phyloP scores from a whole-genome alignment of 805 yeast species.

The Diddensiella transvaalensis region DNA sequence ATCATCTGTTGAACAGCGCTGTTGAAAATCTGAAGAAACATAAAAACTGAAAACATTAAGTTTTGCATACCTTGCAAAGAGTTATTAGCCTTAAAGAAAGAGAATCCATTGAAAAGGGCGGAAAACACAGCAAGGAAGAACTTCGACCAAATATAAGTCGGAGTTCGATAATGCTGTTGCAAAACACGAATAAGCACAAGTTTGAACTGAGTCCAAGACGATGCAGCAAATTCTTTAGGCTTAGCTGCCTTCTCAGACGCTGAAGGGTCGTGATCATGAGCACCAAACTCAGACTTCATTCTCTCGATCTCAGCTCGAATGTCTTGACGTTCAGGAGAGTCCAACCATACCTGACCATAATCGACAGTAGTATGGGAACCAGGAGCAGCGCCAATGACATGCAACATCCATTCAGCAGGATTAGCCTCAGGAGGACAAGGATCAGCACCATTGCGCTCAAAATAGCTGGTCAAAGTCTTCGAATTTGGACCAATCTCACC shows the following conservation, averaged over 20 bases:
- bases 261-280: constrained; percentile 32
- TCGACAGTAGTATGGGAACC: constrained; percentile 32
- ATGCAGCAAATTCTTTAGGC: constrained; percentile 41
- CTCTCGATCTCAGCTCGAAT: constrained; percentile 51
- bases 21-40: constrained; percentile 55
- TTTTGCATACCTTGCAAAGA: constrained; percentile 72
- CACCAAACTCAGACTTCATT: constrained; percentile 59
- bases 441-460: constrained; percentile 62
- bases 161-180: constrained; percentile 65
- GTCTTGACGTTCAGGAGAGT: constrained; percentile 57
- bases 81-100: constrained; percentile 61
- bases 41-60: constrained; percentile 74
- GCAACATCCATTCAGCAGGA: constrained; percentile 92
- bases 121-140: constrained; percentile 48
- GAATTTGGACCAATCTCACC: constrained; percentile 68
- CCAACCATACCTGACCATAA: constrained; percentile 67
- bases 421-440: constrained; percentile 67
- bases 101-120: constrained; percentile 62
- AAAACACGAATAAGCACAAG: constrained; percentile 50
- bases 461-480: constrained; percentile 55
- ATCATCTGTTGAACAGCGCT: constrained; percentile 60
- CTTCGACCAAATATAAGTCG: constrained; percentile 56
- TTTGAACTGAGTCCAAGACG: constrained; percentile 39
- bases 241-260: constrained; percentile 34
- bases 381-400: constrained; percentile 43